phyloP scores from a whole-genome alignment of 2,329 filamentous ascomycete species.

The Acrocalymma vagum region DNA sequence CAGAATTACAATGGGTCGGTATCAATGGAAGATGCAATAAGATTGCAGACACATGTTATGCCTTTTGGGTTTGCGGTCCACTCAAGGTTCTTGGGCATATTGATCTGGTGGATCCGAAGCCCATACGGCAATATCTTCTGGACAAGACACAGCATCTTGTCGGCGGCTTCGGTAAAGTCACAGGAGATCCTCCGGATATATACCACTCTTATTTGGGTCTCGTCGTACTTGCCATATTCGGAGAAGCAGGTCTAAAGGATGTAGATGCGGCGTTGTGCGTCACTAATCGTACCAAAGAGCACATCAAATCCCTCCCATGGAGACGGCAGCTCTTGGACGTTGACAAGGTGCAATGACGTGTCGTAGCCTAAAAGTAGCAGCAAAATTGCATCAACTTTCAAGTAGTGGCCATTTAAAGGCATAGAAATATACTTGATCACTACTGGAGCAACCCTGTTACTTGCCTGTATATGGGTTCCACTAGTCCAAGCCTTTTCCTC shows the following conservation, averaged over 20 bases:
- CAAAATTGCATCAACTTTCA: too few relatives aligned
- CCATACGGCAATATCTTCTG: constrained; percentile 80
- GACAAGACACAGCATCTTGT: constrained; percentile 87
- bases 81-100: constrained; percentile 49
- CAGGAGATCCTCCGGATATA: constrained; percentile 67
- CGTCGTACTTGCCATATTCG: constrained; percentile 77
- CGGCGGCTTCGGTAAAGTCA: constrained; percentile 57
- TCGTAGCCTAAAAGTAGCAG: constrained; percentile 1
- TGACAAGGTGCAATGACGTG: constrained; percentile 1
- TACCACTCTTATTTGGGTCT: constrained; percentile 92
- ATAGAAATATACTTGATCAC: too few relatives aligned
- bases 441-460: too few relatives aligned
- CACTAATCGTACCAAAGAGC: constrained; percentile 62
- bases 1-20: constrained; percentile 68
- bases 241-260: constrained; percentile 72
- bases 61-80: constrained; percentile 86
- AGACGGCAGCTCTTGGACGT: constrained; percentile 36
- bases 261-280: constrained; percentile 82
- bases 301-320: constrained; percentile 47
- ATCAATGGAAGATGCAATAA: constrained; percentile 95
- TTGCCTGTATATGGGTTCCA: too few relatives aligned
- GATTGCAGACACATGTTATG: constrained; percentile 92
- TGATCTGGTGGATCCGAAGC: constrained; percentile 64
- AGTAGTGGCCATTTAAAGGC: too few relatives aligned
- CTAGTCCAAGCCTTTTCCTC: too few relatives aligned